Evolutionary conservation across 2,329 filamentous ascomycete species (phyloP), one percentile per base, ranked within the genome.

Genomic region (Ophiostoma ips): DNA sequence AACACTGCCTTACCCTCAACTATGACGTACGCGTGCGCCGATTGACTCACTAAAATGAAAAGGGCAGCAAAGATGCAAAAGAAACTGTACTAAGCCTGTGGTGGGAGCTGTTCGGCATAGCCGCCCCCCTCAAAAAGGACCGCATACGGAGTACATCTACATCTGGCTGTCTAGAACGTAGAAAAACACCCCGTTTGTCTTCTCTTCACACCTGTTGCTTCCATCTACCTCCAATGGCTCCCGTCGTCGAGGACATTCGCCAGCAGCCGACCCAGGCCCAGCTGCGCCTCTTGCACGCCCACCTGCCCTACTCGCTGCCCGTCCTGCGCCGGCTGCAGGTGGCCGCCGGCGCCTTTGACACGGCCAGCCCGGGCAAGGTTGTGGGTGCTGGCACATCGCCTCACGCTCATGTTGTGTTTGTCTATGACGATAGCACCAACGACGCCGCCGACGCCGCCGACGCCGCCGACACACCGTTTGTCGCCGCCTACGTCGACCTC

Each of bases 281-380:
- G 38, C 59, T 76, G n/a, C 50, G 56, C 2, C 68, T 74, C 12
- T 69, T 85, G 0, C 58, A 62, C 24, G 58, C 62, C 3, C 68
- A 75, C 33, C 64, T 82, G 9, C 81, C 81, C 0, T 64, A 72
- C 56, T 77, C 77, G 5, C 65, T 85, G 13, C 71, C 77, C 6
- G 63, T 85, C 5, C 67, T 79, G 43, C 73, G 82, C n/a, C 71
- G 81, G 2, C 65, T 84, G 5, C 77, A 83, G 53, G 81, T 77
- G 8, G 53, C 53, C 1, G 52, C 49, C 24, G 53, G 55, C 8
- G 55, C 53, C 2, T 48, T 54, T 30, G 55, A 53, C 36, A 43
- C 34, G 5, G 34, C 51, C 35, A 40, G 35, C 21, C 37, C 45
- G 19, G 60, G 66, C 71, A 19, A 66, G 45, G 52, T 60, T n/a